Conservation (phyloP, 257 asterid species). For the Forsythia suspensa region DNA sequence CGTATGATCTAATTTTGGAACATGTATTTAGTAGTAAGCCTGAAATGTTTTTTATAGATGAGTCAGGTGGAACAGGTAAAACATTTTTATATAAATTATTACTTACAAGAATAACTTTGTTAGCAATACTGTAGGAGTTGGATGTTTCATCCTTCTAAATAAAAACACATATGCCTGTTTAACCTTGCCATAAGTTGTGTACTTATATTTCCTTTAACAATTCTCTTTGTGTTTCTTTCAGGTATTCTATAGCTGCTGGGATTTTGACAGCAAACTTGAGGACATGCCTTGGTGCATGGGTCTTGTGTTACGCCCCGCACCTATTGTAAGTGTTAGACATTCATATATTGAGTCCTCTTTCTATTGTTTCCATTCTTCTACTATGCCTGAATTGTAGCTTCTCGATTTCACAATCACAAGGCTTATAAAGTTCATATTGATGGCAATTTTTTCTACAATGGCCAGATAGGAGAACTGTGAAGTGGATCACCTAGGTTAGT, state of each 20-base stretch:
- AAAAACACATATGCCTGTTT: conserved; percentile 6
- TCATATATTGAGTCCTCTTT: neutral
- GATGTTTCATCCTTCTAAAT: conserved; percentile 39
- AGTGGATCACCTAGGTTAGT: conserved; percentile 96
- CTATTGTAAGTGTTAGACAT: conserved; percentile 62
- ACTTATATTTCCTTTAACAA: neutral
- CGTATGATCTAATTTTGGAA: too few relatives aligned
- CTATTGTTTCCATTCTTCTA: neutral
- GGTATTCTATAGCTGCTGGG: conserved; percentile 98
- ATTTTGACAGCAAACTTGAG: conserved; percentile 98
- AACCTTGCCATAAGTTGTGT: conserved; percentile 10
- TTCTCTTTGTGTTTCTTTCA: conserved; percentile 34
- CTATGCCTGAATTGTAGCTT: conserved; percentile 12
- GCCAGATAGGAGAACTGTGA: conserved; percentile 91
- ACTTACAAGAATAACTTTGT: conserved; percentile 77
- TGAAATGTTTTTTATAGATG: too few relatives aligned
- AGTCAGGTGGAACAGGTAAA: too few relatives aligned
- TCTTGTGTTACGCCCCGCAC: conserved; percentile 97
- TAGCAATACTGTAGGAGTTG: conserved; percentile 83
- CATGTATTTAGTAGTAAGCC: too few relatives aligned
- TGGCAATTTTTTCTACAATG: conserved; percentile 26
- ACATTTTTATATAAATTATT: too few relatives aligned
- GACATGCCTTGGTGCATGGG: conserved; percentile 99
- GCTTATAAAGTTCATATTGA: conserved; percentile 15
- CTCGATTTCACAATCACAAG: neutral